Base-by-base conservation (phyloP, 352 stramenopile genomes). In the Globisporangium heterothallicum region DNA sequence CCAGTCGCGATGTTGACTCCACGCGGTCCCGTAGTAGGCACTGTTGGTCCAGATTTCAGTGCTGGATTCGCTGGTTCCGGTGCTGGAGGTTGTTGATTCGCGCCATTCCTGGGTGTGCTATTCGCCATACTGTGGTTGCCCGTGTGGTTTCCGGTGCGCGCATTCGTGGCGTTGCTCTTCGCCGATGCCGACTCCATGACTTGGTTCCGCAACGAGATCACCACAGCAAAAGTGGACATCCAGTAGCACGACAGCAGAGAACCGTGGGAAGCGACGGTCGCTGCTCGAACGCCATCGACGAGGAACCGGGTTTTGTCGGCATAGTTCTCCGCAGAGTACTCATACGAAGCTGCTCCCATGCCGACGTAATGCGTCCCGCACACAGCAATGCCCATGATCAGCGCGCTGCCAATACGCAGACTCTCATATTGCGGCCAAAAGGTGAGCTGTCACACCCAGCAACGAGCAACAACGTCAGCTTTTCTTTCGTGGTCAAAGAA, bases 371-470 rank as follows among this genome's bases (percentile, higher is more conserved):
- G 73, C 7, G 73, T 85, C 14, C 75, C 74, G 21, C 70, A 85
- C 30, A 88, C 71, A n/a, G 72, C 74, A 36, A 83, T 48, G 7
- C 74, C 74, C 77, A 86, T 88, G 41, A 83, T 68, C 25, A 86
- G 49, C 32, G 74, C 72, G 27, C 72, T 85, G 1, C 59, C 68
- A 0, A 86, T 49, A 13, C 77, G 70, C 24, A 88, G 62, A 2
- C 44, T 26, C n/a, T 86, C 68, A 32, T 61, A 68, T 10, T 74
- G 57, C n/a, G 76, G 74, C 59, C 66, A 84, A 44, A 88, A 85
- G 18, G 77, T 82, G 13, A 88, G 50, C 68, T 83, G 40, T 38
- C 32, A 12, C 25, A 26, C 21, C 9, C 4, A 18, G 2, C 44
- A 38, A 13, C 2, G 16, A 13, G 16, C 5, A 40, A 40, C 19